phyloP scores from a whole-genome alignment of 495 filamentous ascomycete species.

The Talaromyces liani region DNA sequence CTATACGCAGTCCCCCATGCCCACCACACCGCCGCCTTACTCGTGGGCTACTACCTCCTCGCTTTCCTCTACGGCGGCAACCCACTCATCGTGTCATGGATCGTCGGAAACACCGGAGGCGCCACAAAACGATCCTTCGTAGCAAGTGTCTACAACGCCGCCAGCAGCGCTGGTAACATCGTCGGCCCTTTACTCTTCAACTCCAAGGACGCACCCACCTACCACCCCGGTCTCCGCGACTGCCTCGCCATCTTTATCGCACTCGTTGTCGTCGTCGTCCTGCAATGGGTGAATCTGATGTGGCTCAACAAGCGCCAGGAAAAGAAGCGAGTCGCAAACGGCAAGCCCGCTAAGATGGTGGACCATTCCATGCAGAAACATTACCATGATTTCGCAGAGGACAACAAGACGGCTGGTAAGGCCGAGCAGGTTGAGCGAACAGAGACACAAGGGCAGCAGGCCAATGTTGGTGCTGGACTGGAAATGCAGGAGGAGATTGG shows the following conservation, averaged over 20 bases:
- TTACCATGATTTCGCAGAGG: conserved; percentile 20
- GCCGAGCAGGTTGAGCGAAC: conserved; percentile 8
- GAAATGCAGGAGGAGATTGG: conserved; percentile 18
- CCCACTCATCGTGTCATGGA: conserved; percentile 43
- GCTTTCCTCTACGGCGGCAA: conserved; percentile 51
- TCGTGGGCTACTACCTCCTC: conserved; percentile 55
- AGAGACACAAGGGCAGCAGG: not conserved
- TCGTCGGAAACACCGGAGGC: conserved; percentile 43
- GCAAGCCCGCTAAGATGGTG: conserved; percentile 47
- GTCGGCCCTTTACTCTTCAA: conserved; percentile 40
- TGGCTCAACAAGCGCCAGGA: conserved; percentile 48
- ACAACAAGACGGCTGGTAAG: conserved; percentile 15
- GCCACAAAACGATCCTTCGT: conserved; percentile 46
- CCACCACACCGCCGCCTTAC: conserved; percentile 28
- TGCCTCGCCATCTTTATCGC: conserved; percentile 51
- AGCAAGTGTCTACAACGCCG: conserved; percentile 43
- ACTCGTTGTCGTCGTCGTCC: conserved; percentile 36
- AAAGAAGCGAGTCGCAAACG: conserved; percentile 43
- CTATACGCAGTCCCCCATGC: conserved; percentile 45
- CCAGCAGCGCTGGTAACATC: conserved; percentile 37
- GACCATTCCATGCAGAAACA: conserved; percentile 48
- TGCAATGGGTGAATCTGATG: conserved; percentile 45
- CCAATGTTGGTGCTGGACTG: conserved; percentile 6
- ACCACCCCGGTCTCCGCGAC: conserved; percentile 46
- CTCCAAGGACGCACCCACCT: conserved; percentile 34